Base-by-base conservation (phyloP, 2,329 filamentous ascomycete genomes). In the Monilinia fructicola region DNA sequence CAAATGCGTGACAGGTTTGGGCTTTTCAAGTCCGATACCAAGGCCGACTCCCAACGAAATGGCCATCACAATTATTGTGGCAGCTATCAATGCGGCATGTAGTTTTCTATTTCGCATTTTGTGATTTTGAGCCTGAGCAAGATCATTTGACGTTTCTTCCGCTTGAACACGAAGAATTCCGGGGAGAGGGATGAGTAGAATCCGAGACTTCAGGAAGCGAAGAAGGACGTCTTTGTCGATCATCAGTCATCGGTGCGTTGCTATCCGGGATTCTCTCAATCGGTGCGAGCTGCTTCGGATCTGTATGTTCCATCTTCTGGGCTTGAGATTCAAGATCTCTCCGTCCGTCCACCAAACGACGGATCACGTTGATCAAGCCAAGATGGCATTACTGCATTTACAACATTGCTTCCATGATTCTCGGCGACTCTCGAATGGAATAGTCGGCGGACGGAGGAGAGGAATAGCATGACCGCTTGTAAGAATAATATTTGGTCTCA, bases 381-480 rank as follows among this genome's bases (percentile, higher is more conserved):
- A 9, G 23, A 48, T 18, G 23, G 46, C 6, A 48, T 48, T 6
- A 6, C 14, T 9, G n/a, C 26, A 31, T 60, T 46, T 21, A 14
- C 28, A n/a, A 10, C 42, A 46, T 48, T 31, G 18, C 31, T 35
- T 14, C 11, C 23, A 4, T 42, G n/a, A 28, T 59, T 18, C 3
- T 6, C 28, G 12, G 12, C 42, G 23, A 31, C 12, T 35, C 26
- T 44, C 14, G 14, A 31, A 18, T 26, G 31, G 14, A 35, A 59
- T 11, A 59, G 56, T 59, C 56, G 56, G 56, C 42, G 56, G 56
- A 28, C 56, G 56, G 56, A 59, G 42, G 42, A 59, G 56, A 59
- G 56, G 56, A 46, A 59, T 16, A 48, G 56, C 56, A 59, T 59
- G 56, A 26, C 56, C 56, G 21, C 42, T 48, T 31, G 16, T 16